Percentiles rank a stretch among this genome's conserved stretches.
Conservation (phyloP, 208 protist species). For the Porcisia deanei region DNA sequence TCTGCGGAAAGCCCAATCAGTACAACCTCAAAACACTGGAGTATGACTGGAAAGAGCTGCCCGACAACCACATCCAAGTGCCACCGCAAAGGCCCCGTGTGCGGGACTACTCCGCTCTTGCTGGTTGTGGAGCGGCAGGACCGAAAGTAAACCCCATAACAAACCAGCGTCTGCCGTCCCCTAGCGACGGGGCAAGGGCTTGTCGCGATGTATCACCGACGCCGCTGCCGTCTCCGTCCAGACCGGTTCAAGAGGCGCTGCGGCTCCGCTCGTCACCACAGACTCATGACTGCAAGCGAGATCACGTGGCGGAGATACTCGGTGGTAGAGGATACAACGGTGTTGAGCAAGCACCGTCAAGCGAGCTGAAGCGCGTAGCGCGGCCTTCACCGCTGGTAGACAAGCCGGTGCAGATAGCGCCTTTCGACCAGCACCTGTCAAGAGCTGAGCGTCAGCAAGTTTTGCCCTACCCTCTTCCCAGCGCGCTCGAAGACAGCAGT, state of each 20-base stretch:
- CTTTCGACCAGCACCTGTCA: neutral
- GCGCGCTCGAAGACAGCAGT: neutral
- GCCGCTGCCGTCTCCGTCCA: slow-evolving; percentile 20
- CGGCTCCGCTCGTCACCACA: neutral
- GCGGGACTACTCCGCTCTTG: slow-evolving; percentile 23
- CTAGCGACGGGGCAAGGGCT: neutral
- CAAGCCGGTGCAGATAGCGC: neutral
- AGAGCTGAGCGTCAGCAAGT: neutral
- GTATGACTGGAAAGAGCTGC: slow-evolving; percentile 75
- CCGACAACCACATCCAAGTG: slow-evolving; percentile 50
- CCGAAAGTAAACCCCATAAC: slow-evolving; percentile 19
- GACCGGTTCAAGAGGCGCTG: slow-evolving; percentile 22
- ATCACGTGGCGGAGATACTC: slow-evolving; percentile 22
- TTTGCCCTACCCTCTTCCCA: neutral
- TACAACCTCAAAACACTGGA: slow-evolving; percentile 79
- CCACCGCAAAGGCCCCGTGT: slow-evolving; percentile 18
- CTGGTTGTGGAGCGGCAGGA: neutral
- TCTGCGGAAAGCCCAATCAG: slow-evolving; percentile 79
- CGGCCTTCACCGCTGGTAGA: neutral
- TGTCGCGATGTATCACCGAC: slow-evolving; percentile 8
- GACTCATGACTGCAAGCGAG: slow-evolving; percentile 2
- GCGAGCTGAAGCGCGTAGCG: neutral
- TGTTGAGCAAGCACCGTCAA: neutral
- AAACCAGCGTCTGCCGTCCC: slow-evolving; percentile 10
- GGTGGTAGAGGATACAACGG: neutral